Evolutionary conservation across 2,329 filamentous ascomycete genomes (phyloP).

Genomic region (Colletotrichum lini): DNA sequence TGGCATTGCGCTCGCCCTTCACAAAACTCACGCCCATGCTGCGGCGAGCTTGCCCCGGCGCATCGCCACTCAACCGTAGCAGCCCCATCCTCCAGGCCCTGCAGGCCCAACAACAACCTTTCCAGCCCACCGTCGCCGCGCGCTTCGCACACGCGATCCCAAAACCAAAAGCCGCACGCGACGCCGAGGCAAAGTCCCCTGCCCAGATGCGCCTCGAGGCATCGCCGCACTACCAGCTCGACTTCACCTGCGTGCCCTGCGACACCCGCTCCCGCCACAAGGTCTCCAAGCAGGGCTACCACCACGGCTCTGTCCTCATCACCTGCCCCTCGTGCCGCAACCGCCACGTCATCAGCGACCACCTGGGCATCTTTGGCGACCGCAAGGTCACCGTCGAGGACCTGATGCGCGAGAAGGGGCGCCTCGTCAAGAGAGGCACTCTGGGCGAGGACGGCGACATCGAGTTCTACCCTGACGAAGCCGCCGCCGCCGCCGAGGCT

Average conservation of each 20-base stretch:
- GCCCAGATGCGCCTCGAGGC: slow-evolving; percentile 46
- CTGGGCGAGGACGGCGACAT: slow-evolving; percentile 85
- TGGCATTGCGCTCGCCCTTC: slow-evolving; percentile 36
- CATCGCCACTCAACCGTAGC: slow-evolving; percentile 21
- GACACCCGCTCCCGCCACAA: slow-evolving; percentile 83
- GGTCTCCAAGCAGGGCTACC: slow-evolving; percentile 95
- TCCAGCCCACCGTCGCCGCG: slow-evolving; percentile 31
- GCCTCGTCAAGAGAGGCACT: slow-evolving; percentile 79
- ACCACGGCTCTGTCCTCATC: slow-evolving; percentile 89
- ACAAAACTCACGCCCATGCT: slow-evolving; percentile 32
- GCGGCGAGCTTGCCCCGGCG: slow-evolving; percentile 27
- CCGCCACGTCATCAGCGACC: slow-evolving; percentile 92
- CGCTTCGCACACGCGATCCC: slow-evolving; percentile 49
- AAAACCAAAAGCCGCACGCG: slow-evolving; percentile 28
- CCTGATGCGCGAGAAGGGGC: slow-evolving; percentile 81
- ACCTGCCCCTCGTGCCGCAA: slow-evolving; percentile 89
- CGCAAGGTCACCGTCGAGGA: slow-evolving; percentile 81
- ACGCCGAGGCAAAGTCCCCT: slow-evolving; percentile 46
- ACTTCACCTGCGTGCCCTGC: slow-evolving; percentile 94
- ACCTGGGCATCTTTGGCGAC: slow-evolving; percentile 84
- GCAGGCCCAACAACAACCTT: not conserved
- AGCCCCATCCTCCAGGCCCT: slow-evolving; percentile 21
- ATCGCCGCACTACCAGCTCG: slow-evolving; percentile 85
- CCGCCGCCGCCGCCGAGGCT: slow-evolving; percentile 6
- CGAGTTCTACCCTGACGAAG: slow-evolving; percentile 90